Evolutionary conservation across 495 filamentous ascomycete species (phyloP).

Genomic region (Penicillium subrubescens): DNA sequence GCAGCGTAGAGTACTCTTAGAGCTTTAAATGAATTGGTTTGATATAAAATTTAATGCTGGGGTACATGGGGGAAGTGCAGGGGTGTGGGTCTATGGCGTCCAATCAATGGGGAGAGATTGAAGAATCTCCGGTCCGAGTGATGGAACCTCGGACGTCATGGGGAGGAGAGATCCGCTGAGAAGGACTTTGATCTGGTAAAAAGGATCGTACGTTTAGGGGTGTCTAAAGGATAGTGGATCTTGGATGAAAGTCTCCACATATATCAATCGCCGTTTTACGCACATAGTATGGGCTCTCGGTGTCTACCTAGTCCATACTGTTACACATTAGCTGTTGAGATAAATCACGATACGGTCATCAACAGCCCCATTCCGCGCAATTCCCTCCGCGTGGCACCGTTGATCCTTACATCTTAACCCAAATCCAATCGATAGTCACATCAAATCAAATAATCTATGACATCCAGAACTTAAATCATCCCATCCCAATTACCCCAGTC

Average conservation of each 20-base stretch:
- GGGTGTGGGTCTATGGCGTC: background rate
- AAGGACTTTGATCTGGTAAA: background rate
- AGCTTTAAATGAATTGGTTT: background rate
- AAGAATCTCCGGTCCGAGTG: background rate
- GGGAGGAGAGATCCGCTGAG: background rate
- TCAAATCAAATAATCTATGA: background rate
- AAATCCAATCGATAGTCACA: background rate
- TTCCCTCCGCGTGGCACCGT: background rate
- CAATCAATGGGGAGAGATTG: background rate
- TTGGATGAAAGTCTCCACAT: background rate
- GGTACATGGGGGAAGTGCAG: background rate
- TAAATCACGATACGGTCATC: slow-evolving; percentile 6
- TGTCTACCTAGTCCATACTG: background rate
- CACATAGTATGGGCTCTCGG: background rate
- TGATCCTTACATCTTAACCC: background rate
- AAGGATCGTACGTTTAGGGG: background rate
- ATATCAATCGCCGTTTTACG: background rate
- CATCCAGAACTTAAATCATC: background rate
- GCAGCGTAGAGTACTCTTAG: background rate
- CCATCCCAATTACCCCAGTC: background rate
- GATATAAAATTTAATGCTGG: background rate
- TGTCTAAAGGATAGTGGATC: background rate
- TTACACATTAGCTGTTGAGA: too few relatives aligned
- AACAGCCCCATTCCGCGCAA: slow-evolving; percentile 9
- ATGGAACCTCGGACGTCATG: background rate